Evolutionary conservation across 345 rosid species (phyloP), one percentile per base, ranked within the genome.

Genomic region (Hypericum androsaemum): DNA sequence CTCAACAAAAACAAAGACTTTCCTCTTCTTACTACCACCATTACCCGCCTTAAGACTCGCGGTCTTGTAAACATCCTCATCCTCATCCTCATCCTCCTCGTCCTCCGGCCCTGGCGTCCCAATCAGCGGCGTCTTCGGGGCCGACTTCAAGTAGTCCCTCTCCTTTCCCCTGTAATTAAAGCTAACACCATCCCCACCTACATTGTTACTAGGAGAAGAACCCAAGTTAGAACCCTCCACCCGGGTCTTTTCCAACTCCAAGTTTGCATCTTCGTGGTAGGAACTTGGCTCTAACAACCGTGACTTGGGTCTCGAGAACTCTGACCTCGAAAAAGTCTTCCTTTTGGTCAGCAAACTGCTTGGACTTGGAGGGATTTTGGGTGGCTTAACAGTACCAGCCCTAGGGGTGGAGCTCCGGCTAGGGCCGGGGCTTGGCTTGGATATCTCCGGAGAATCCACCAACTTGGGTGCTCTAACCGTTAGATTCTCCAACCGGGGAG

Each of bases 231-330:
- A 42, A 58, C 36, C 51, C 41, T 12, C 39, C 36, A 32, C 12
- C 41, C 22, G 58, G 36, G 43, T 42, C 36, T 58, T 75, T 52
- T 71, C 79, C 59, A 64, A 70, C 14, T 53, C 54, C 41, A 71
- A 36, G 37, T 15, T 53, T 6, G 65, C 48, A 47, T 70, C 74
- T 47, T 50, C 52, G 42, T 57, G 63, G 56, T 63, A 63, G 0
- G 64, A 10, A 4, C 32, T 22, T 15, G 81, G 78, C 59, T 81
- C 88, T 6, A 61, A 66, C 12, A 81, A 60, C 58, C 84, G 67
- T 13, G 88, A 81, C 63, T 81, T 81, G 5, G 88, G 80, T 77
- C 72, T 79, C 0, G 77, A 64, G 61, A 73, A 79, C 4, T 65
- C 64, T 5, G 81, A 81, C 45, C 64, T 64, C 11, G 52, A 14